A percentile compares a stretch with the other conserved stretches of the same genome.
These are phyloP conservation scores for Colletotrichum sp. DNA, from an alignment of 2,329 filamentous ascomycete genomes.

Conservation along the genomic window DNA sequence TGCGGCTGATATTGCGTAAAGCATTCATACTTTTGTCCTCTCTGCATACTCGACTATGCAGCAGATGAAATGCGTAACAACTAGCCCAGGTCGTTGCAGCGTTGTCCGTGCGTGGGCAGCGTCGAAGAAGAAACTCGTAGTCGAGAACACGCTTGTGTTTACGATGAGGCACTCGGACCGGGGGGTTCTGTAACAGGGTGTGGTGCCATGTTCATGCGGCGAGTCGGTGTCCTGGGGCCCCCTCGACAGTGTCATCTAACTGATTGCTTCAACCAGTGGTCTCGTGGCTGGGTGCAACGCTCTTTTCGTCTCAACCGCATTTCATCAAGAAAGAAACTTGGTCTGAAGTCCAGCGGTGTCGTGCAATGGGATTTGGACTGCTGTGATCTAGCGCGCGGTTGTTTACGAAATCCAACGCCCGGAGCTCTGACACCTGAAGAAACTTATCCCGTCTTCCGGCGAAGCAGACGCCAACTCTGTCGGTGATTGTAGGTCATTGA, in stretches of 20 bases:
- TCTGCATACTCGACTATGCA: not conserved
- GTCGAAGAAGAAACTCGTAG: not conserved
- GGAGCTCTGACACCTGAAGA: not conserved
- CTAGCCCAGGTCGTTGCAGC: not conserved
- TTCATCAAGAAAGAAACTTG: not conserved
- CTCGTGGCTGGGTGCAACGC: not conserved
- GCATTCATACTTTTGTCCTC: not conserved
- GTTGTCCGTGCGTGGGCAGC: not conserved
- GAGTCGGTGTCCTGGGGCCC: not conserved
- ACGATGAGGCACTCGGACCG: not conserved
- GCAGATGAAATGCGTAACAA: not conserved
- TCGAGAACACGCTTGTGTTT: not conserved
- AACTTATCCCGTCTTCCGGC: not conserved
- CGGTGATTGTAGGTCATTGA: not conserved
- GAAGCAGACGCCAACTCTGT: not conserved
- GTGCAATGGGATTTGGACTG: not conserved
- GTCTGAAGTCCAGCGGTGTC: not conserved
- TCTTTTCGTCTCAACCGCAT: not conserved
- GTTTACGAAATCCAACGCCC: not conserved
- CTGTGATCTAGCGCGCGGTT: not conserved
- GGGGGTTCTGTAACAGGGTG: constrained; percentile 10
- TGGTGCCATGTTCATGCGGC: constrained; percentile 3
- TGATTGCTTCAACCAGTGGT: not conserved
- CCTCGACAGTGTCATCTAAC: not conserved
- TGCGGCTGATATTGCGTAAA: not conserved